Evolutionary conservation across 495 filamentous ascomycete species (phyloP).

Genomic region (Aspergillus mulundensis): DNA sequence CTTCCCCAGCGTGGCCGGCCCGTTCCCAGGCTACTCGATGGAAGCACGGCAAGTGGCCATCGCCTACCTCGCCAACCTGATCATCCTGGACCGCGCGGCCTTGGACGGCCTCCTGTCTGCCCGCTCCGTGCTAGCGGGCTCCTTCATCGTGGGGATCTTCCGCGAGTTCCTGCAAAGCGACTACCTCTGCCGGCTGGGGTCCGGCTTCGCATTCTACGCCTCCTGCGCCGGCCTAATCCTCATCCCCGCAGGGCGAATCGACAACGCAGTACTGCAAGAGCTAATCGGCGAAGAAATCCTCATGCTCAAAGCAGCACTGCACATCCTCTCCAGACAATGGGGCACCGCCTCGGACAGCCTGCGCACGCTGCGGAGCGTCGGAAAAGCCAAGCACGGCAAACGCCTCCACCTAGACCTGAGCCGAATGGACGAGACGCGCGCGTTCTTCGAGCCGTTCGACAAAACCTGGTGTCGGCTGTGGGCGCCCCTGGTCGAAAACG

Average conservation of each 20-base stretch:
- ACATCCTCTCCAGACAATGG: not conserved
- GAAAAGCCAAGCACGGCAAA: too few species aligned
- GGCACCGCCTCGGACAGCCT: not conserved
- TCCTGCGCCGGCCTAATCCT: not conserved
- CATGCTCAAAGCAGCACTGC: not conserved
- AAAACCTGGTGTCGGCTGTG: not conserved
- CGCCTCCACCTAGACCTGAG: too few species aligned
- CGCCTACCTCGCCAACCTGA: not conserved
- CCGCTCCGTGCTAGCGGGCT: not conserved
- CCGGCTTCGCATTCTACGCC: constrained; percentile 2
- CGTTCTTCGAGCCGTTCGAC: not conserved
- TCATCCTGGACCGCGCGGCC: constrained; percentile 1
- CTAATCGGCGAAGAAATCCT: not conserved
- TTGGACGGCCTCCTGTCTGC: not conserved
- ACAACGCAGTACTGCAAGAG: too few species aligned
- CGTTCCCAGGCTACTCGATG: not conserved
- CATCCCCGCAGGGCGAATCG: not conserved
- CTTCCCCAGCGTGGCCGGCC: not conserved
- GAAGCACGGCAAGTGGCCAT: not conserved
- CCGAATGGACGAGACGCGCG: too few species aligned
- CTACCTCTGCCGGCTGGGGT: constrained; percentile 1
- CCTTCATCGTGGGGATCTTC: constrained; percentile 3
- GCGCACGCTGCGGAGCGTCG: not conserved
- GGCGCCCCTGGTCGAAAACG: not conserved
- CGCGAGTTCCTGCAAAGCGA: constrained; percentile 3